Evolutionary conservation across 768 basidiomycete species (phyloP).

Genomic region (Brasilioporus rufonigricans): DNA sequence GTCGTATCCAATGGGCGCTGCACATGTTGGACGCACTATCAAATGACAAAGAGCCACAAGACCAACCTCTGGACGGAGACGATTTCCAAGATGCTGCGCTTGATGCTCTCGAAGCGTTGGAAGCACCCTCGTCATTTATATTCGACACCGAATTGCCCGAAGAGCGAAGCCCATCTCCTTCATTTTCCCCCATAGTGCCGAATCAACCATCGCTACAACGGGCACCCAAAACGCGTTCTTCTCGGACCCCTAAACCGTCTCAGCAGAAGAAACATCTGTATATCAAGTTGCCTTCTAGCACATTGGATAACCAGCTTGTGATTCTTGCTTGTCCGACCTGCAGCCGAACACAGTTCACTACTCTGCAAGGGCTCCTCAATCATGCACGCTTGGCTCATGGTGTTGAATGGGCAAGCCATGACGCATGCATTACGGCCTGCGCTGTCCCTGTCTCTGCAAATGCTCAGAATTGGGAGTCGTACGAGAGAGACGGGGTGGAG

Average conservation of each 20-base stretch:
- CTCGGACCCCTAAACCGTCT: conserved; percentile 27
- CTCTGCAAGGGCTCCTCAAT: conserved; percentile 50
- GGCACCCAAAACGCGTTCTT: conserved; percentile 26
- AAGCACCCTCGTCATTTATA: conserved; percentile 38
- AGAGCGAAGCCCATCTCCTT: conserved; percentile 23
- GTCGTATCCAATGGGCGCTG: conserved; percentile 46
- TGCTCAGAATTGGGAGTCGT: conserved; percentile 32
- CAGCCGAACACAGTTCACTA: conserved; percentile 46
- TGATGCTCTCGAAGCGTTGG: conserved; percentile 41
- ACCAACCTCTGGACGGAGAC: conserved; percentile 23
- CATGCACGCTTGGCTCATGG: conserved; percentile 50
- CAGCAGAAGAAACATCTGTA: conserved; percentile 39
- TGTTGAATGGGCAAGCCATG: conserved; percentile 49
- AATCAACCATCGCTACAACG: conserved; percentile 16
- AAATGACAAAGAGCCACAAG: conserved; percentile 13
- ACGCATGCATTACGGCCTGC: conserved; percentile 47
- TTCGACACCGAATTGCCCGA: conserved; percentile 27
- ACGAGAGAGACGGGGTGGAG: conserved; percentile 40
- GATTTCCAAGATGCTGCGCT: conserved; percentile 41
- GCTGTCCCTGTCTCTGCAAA: conserved; percentile 37
- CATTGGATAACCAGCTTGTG: conserved; percentile 29
- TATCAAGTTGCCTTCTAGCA: conserved; percentile 33
- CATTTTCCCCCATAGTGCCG: conserved; percentile 16
- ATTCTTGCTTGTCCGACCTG: conserved; percentile 44
- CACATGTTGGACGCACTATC: conserved; percentile 37